Evolutionary conservation across 768 basidiomycete species (phyloP), one percentile per base, ranked within the genome.

Genomic region (Dendrothele bispora): DNA sequence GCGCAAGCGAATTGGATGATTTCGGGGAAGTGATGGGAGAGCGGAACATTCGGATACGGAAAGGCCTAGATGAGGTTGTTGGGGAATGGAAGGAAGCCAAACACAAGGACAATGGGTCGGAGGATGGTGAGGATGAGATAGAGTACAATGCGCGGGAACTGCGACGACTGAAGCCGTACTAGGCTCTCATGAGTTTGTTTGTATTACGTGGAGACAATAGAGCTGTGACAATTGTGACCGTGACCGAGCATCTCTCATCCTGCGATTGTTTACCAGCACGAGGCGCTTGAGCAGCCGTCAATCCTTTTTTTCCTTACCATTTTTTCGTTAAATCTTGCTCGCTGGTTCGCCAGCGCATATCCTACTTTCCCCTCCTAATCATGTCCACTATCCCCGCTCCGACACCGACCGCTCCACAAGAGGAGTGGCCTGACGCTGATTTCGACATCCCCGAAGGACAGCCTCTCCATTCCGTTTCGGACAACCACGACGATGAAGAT

Each of bases 371-470:
- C 43, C 28, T 39, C 18, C 30, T 42, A 36, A 34, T 55, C 54
- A 88, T 88, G 86, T 64, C 73, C 47, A 69, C 84, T 42, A 71
- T 83, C 32, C 80, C 79, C 29, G 79, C 84, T 5, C 84, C 83
- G 11, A 68, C 78, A 38, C 70, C 76, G 52, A 66, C 71, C 34
- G 59, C 74, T 30, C 64, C 75, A 46, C 78, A 79, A 53, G 89
- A 92, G 67, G 88, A 91, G 71, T 92, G 90, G 89, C 77, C 80
- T 36, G 90, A 92, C 65, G 86, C 86, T 52, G 90, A 92, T 68
- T 91, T 92, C 61, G 90, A 91, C 62, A 71, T 92, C 18, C 84
- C 86, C 46, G 90, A 92, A 39, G 89, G 80, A 35, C 79, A 79
- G 39, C 73, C 80, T 40, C 77, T 89, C 43, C 80, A 84, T 55